A percentile compares a stretch with the other conserved stretches of the same genome.
phyloP scores from a whole-genome alignment of 768 basidiomycete species.

The Russula ochroleuca region DNA sequence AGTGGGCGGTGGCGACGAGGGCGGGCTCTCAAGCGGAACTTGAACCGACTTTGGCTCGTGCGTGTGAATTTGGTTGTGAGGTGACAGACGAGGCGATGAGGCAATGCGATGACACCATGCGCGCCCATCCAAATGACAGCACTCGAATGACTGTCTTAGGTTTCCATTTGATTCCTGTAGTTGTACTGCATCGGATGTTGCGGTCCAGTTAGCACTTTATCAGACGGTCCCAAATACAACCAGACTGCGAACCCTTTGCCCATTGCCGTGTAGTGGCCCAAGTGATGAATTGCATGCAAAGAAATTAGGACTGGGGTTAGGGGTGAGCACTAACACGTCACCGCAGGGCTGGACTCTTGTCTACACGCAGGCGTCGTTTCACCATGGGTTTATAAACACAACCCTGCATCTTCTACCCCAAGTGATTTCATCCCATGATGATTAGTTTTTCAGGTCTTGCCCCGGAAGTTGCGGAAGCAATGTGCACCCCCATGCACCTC shows the following conservation, averaged over 20 bases:
- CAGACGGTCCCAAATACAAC: not conserved
- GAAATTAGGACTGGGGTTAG: conserved; percentile 21
- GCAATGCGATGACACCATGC: conserved; percentile 11
- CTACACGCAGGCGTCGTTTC: not conserved
- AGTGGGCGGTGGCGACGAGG: conserved; percentile 21
- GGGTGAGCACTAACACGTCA: conserved; percentile 14
- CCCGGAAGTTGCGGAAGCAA: conserved; percentile 73
- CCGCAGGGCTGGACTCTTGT: conserved; percentile 19
- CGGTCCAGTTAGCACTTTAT: not conserved
- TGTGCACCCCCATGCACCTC: conserved; percentile 83
- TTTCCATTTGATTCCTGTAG: not conserved
- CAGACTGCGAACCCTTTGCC: not conserved
- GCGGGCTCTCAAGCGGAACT: conserved; percentile 29
- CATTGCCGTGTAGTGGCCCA: not conserved
- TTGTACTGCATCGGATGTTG: not conserved
- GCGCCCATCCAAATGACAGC: not conserved
- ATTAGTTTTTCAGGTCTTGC: conserved; percentile 75
- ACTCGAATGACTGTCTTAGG: not conserved
- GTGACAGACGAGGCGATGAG: conserved; percentile 16
- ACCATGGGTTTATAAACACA: conserved; percentile 19
- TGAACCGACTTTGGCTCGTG: conserved; percentile 26
- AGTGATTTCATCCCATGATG: conserved; percentile 51
- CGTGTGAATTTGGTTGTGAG: conserved; percentile 26
- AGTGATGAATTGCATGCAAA: not conserved
- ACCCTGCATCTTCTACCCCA: conserved; percentile 5